These are phyloP conservation scores for Phialocephala sp. DNA, from an alignment of 2,329 filamentous ascomycete genomes.

Conservation along the genomic window DNA sequence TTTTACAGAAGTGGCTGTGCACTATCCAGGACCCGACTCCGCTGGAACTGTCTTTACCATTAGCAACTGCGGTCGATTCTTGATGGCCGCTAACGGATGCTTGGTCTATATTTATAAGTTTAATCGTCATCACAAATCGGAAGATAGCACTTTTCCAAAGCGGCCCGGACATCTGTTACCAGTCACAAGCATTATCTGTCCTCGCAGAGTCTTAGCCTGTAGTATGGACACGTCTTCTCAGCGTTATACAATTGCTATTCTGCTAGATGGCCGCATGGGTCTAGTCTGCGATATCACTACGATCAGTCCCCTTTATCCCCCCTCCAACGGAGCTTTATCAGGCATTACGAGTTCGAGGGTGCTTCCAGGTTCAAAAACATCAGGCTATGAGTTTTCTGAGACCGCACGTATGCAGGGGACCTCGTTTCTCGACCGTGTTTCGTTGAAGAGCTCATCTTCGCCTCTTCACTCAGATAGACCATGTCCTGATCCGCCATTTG, in stretches of 20 bases:
- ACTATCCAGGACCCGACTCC: conserved; percentile 33
- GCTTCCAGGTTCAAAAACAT: background rate
- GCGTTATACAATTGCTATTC: conserved; percentile 60
- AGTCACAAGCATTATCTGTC: conserved; percentile 61
- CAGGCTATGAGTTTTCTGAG: background rate
- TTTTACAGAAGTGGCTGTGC: conserved; percentile 45
- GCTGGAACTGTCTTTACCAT: conserved; percentile 44
- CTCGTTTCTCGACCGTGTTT: conserved; percentile 36
- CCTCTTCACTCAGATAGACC: conserved; percentile 16
- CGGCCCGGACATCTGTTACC: conserved; percentile 46
- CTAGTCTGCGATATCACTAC: conserved; percentile 61
- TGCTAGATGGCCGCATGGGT: conserved; percentile 65
- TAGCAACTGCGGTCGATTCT: conserved; percentile 63
- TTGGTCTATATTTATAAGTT: conserved; percentile 61
- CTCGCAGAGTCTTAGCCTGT: conserved; percentile 60
- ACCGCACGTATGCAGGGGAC: conserved; percentile 11
- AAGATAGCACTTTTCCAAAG: conserved; percentile 7
- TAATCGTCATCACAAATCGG: conserved; percentile 31
- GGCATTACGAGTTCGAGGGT: background rate
- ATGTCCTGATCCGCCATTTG: conserved; percentile 26
- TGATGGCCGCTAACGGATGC: conserved; percentile 59
- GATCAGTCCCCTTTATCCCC: conserved; percentile 18
- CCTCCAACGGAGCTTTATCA: background rate
- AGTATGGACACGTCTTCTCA: conserved; percentile 66
- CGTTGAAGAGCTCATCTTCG: conserved; percentile 34